Evolutionary conservation across 1,139 yeast genomes (phyloP).

Genomic region (Suhomyces guaymorum): DNA sequence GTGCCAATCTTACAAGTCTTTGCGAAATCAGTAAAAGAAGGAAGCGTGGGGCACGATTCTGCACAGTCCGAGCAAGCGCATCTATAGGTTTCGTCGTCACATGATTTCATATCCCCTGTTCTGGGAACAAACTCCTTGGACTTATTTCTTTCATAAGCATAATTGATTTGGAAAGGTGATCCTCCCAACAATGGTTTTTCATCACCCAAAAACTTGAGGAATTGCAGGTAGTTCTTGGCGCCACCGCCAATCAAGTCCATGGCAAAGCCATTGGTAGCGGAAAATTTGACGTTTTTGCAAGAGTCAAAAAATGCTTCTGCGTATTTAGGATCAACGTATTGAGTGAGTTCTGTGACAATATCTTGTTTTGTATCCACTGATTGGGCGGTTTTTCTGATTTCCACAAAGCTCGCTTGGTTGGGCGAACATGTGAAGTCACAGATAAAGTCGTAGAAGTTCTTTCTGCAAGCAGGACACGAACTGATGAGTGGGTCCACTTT

Average conservation of each 20-base stretch:
- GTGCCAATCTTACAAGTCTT: constrained; percentile 56
- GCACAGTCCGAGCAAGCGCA: constrained; percentile 95
- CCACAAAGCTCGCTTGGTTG: constrained; percentile 71
- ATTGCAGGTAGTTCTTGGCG: constrained; percentile 68
- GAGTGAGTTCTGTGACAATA: constrained; percentile 71
- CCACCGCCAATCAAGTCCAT: constrained; percentile 98
- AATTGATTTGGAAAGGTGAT: constrained; percentile 92
- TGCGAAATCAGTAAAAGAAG: constrained; percentile 37
- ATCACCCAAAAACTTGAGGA: constrained; percentile 87
- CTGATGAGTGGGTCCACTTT: constrained; percentile 79
- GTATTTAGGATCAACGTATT: constrained; percentile 57
- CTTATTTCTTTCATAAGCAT: constrained; percentile 44
- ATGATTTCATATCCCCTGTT: constrained; percentile 44
- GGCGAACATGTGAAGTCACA: constrained; percentile 93
- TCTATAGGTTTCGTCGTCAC: constrained; percentile 64
- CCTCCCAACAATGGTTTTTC: constrained; percentile 93
- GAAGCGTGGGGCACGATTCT: constrained; percentile 70
- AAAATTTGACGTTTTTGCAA: constrained; percentile 85
- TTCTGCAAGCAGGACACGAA: constrained; percentile 92
- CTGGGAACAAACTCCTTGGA: constrained; percentile 26
- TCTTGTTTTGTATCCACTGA: constrained; percentile 55
- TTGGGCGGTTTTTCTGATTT: constrained; percentile 56
- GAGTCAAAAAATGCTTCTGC: constrained; percentile 75
- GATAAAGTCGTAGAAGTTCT: constrained; percentile 80
- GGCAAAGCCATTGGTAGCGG: constrained; percentile 94